Conservation (phyloP, 2,329 filamentous ascomycete species). For the Sclerotinia sclerotiorum region DNA sequence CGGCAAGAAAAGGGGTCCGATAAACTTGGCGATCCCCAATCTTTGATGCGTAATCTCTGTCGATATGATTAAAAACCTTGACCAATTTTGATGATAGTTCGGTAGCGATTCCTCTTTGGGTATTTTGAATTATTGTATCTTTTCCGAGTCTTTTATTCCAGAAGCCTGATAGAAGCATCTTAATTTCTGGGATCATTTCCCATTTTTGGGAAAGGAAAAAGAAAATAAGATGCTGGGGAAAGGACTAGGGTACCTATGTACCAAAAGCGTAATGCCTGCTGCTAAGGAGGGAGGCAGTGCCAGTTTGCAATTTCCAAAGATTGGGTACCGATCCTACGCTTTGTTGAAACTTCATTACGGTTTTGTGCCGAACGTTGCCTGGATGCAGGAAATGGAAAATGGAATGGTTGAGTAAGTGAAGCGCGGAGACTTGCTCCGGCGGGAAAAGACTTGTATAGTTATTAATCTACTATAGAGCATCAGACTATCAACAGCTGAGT, state of each 20-base stretch:
- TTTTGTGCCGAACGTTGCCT: neutral
- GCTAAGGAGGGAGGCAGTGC: neutral
- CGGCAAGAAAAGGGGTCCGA: neutral
- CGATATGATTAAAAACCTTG: neutral
- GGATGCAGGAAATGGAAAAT: neutral
- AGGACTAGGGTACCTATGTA: neutral
- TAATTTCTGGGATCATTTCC: neutral
- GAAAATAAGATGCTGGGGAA: slow-evolving; percentile 1
- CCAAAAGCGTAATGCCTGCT: neutral
- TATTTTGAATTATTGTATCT: neutral
- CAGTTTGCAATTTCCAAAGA: neutral
- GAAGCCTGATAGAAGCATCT: neutral
- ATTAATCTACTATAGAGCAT: neutral
- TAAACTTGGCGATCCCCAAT: neutral
- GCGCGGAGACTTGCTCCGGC: neutral
- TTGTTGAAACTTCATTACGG: neutral
- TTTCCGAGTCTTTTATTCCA: neutral
- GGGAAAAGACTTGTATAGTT: neutral
- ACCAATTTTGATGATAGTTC: neutral
- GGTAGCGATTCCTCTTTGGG: neutral
- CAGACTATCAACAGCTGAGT: neutral
- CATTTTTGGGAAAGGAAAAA: neutral
- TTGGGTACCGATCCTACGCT: slow-evolving; percentile 7
- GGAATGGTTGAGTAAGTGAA: neutral
- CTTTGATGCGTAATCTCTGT: slow-evolving; percentile 1